Conservation (phyloP, 2,329 filamentous ascomycete genomes). For the Orbilia javanica region DNA sequence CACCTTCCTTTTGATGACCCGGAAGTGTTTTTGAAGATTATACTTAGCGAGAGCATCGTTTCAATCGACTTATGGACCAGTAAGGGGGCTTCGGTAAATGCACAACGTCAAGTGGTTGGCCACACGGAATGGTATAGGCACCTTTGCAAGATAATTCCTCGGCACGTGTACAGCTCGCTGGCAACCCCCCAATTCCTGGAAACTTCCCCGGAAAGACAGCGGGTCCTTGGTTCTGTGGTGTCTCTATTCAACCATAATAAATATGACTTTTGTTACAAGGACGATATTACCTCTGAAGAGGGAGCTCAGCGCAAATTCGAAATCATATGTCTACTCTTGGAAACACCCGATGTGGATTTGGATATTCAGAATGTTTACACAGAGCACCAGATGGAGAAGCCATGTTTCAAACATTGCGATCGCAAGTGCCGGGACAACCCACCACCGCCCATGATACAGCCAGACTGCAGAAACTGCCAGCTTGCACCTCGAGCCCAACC, state of each 20-base stretch:
- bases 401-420: neutral
- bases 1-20: conserved; percentile 14
- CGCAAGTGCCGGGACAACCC: neutral
- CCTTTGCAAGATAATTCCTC: too few species aligned
- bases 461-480: neutral
- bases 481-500: neutral
- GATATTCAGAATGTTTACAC: neutral
- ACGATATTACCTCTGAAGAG: too few species aligned
- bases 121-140: too few species aligned
- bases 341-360: neutral
- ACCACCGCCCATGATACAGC: neutral
- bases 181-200: too few species aligned
- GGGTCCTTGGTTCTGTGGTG: too few species aligned
- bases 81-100: neutral
- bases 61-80: conserved; percentile 7
- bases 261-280: too few species aligned
- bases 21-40: neutral
- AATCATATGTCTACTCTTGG: neutral
- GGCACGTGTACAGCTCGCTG: too few species aligned
- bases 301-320: neutral
- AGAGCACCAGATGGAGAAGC: neutral
- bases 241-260: too few species aligned
- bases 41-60: neutral
- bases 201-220: too few species aligned
- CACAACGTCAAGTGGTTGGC: too few species aligned